These are phyloP conservation scores for Thelephora ganbajun DNA, from an alignment of 768 basidiomycete genomes.

Conservation along the genomic window DNA sequence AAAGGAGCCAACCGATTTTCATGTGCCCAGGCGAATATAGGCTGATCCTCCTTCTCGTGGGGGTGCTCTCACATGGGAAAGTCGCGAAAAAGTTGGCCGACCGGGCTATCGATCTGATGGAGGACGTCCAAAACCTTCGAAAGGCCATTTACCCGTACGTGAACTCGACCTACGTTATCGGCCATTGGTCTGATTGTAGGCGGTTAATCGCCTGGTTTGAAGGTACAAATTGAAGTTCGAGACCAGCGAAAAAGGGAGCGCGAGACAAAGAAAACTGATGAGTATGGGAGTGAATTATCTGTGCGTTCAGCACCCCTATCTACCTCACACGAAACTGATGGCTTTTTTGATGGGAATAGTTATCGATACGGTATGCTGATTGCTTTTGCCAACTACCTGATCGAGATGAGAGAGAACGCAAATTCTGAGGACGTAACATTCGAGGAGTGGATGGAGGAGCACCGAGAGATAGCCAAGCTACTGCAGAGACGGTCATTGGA, in stretches of 20 bases:
- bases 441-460: constrained; percentile 71
- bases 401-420: constrained; percentile 42
- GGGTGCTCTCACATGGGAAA: constrained; percentile 85
- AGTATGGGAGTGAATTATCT: constrained; percentile 81
- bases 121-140: constrained; percentile 92
- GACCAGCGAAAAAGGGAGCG: constrained; percentile 63
- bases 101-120: constrained; percentile 80
- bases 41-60: constrained; percentile 86
- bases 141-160: constrained; percentile 90
- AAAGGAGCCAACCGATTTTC: background rate
- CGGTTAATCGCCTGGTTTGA: background rate
- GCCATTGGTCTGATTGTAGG: too few relatives aligned
- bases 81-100: constrained; percentile 85
- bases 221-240: constrained; percentile 90
- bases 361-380: constrained; percentile 87
- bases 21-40: constrained; percentile 80
- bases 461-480: constrained; percentile 71
- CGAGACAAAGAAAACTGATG: constrained; percentile 63
- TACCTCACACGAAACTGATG: constrained; percentile 12
- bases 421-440: constrained; percentile 37
- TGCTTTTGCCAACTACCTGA: constrained; percentile 88
- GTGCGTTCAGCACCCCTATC: constrained; percentile 21
- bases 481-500: constrained; percentile 59
- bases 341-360: constrained; percentile 21
- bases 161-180: background rate